Conservation (phyloP, 495 filamentous ascomycete species). For the Cairneyella variabilis region DNA sequence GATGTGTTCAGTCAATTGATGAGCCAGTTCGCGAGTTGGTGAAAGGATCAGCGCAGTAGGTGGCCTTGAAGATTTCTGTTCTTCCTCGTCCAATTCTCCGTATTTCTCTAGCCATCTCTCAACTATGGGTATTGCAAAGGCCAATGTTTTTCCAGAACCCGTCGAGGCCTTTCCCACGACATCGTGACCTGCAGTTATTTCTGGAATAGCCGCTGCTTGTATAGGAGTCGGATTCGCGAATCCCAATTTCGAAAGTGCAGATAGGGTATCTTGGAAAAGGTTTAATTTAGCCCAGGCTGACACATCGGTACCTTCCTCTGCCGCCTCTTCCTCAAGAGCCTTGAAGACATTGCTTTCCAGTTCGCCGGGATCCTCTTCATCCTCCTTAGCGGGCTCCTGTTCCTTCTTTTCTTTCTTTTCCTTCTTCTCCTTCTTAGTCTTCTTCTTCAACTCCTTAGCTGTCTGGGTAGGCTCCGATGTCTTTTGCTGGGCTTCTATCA, state of each 20-base stretch:
- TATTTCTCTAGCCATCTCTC: constrained; percentile 56
- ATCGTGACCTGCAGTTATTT: constrained; percentile 69
- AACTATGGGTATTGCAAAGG: constrained; percentile 75
- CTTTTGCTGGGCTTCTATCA: constrained; percentile 40
- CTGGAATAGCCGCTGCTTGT: constrained; percentile 71
- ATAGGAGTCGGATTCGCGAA: constrained; percentile 80
- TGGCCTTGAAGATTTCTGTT: constrained; percentile 33
- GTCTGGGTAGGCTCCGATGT: constrained; percentile 36
- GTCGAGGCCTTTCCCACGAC: constrained; percentile 79
- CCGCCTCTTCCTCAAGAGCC: constrained; percentile 31
- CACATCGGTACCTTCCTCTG: constrained; percentile 49
- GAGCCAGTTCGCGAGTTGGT: constrained; percentile 88
- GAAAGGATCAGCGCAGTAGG: constrained; percentile 88
- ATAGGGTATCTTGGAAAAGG: constrained; percentile 64
- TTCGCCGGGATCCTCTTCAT: constrained; percentile 12
- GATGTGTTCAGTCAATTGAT: constrained; percentile 83
- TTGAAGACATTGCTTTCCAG: constrained; percentile 27
- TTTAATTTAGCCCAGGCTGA: constrained; percentile 73
- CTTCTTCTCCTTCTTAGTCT: constrained; percentile 26
- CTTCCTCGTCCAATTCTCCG: constrained; percentile 31
- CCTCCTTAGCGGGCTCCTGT: too few relatives aligned
- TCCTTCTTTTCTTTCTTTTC: too few relatives aligned
- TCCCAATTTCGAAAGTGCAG: constrained; percentile 70
- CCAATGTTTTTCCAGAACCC: constrained; percentile 80
- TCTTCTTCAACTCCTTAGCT: constrained; percentile 28